Conservation (phyloP, 116 monocot species). For the Cymodocea nodosa region DNA sequence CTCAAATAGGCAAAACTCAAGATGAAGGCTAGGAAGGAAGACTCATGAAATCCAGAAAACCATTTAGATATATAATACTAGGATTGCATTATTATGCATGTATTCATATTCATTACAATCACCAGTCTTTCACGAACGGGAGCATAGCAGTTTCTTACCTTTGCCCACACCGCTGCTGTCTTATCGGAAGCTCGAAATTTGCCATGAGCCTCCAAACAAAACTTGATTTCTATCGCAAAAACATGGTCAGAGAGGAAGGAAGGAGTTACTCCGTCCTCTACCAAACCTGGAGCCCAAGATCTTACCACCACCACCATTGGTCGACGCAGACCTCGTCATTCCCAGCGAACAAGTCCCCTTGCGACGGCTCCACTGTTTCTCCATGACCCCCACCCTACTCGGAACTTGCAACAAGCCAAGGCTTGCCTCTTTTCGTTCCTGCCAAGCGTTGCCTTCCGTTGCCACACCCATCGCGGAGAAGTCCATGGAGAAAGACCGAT, state of each 20-base stretch:
- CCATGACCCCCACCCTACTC: neutral
- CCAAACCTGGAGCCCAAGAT: slow-evolving; percentile 21
- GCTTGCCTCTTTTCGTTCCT: neutral
- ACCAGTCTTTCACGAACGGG: too few relatives aligned
- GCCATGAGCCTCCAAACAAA: too few relatives aligned
- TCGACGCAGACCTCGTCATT: slow-evolving; percentile 23
- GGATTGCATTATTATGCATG: too few relatives aligned
- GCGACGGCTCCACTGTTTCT: slow-evolving; percentile 6
- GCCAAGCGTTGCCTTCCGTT: neutral
- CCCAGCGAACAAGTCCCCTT: slow-evolving; percentile 16
- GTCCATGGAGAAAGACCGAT: slow-evolving; percentile 60
- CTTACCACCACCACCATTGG: slow-evolving; percentile 17
- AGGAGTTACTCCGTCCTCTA: slow-evolving; percentile 13
- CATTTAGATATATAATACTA: too few relatives aligned
- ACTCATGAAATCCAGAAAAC: too few relatives aligned
- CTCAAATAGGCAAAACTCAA: too few relatives aligned
- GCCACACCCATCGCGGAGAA: slow-evolving; percentile 10
- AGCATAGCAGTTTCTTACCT: too few relatives aligned
- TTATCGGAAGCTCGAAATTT: too few relatives aligned
- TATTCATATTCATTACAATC: too few relatives aligned
- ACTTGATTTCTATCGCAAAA: neutral
- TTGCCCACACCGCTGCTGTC: too few relatives aligned
- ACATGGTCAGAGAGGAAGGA: slow-evolving; percentile 26
- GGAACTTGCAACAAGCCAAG: neutral
- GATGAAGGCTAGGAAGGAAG: too few relatives aligned